Evolutionary conservation across 345 rosid species (phyloP), one percentile per base, ranked within the genome.

Genomic region (Acer negundo): DNA sequence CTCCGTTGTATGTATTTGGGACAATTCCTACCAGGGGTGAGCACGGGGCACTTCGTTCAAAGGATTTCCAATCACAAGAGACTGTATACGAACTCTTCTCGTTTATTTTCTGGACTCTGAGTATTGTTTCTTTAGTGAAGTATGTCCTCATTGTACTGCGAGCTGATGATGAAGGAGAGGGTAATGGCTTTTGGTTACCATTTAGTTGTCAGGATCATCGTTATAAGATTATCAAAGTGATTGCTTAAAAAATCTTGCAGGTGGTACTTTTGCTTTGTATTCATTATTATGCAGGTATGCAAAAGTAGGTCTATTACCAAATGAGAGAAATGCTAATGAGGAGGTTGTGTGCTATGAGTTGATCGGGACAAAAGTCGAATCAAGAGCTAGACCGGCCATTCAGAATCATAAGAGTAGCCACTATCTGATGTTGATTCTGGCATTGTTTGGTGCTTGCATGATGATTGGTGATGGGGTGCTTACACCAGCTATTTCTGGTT

Each of bases 401-500:
- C 68, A 82, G 56, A 87, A 86, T 23, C 86, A 82, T 66, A 83
- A 68, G 76, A 85, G 82, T 67, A 69, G 84, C 73, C 92, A 88
- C 51, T 86, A 80, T 78, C 63, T 90, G 77, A 81, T 90, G 82
- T 77, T 89, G 74, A 73, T 87, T 72, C 73, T 77, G 42, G 94
- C 94, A 15, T 72, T 87, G 47, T 81, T 88, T 72, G 94, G 94
- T 46, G 81, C 91, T 38, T 90, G 92, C 63, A 86, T 90, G 90
- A 82, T 87, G 62, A 87, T 89, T 55, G 87, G 85, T 1, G 90
- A 87, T 40, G 91, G 85, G 4, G 89, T 90, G 77, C 83, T 90
- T 69, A 87, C 89, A 24, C 94, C 92, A 4, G 89, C 94, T 16
- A 81, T 90, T 72, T 87, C 94, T 31, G 94, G 94, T 90, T 62